These are phyloP conservation scores for Aegilops bicornis DNA, from an alignment of 176 grass and related monocot genomes.

Conservation along the genomic window DNA sequence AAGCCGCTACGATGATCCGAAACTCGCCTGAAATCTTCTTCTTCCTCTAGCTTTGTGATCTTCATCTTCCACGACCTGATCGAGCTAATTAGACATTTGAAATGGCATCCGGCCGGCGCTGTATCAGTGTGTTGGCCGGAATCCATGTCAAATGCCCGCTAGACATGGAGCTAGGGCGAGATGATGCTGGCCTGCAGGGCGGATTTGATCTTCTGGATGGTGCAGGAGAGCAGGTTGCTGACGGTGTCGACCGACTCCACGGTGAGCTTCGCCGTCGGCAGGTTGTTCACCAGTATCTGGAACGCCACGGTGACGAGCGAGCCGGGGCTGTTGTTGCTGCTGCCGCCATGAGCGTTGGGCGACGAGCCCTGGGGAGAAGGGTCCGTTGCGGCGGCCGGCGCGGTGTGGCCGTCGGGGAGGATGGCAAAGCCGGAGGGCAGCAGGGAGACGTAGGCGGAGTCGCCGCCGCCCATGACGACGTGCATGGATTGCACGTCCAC, in stretches of 20 bases:
- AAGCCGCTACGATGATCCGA: background rate
- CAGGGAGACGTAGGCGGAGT: conserved; percentile 62
- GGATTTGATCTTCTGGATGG: conserved; percentile 80
- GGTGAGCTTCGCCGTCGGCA: conserved; percentile 68
- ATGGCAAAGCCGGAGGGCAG: conserved; percentile 73
- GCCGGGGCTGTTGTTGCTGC: background rate
- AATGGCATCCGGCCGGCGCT: conserved; percentile 26
- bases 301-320: conserved; percentile 75
- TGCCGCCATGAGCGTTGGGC: background rate
- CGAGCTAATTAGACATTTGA: conserved; percentile 47
- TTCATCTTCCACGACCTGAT: background rate
- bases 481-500: conserved; percentile 73
- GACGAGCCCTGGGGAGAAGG: background rate
- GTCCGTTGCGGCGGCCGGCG: background rate
- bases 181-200: conserved; percentile 49
- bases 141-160: conserved; percentile 57
- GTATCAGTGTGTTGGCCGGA: conserved; percentile 4
- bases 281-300: conserved; percentile 70
- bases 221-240: conserved; percentile 67
- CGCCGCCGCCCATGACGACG: conserved; percentile 70
- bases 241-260: conserved; percentile 68
- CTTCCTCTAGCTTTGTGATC: background rate
- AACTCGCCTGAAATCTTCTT: background rate
- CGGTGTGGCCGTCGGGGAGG: conserved; percentile 49
- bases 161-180: conserved; percentile 40